phyloP scores from a whole-genome alignment of 345 rosid species.

The Populus alba region DNA sequence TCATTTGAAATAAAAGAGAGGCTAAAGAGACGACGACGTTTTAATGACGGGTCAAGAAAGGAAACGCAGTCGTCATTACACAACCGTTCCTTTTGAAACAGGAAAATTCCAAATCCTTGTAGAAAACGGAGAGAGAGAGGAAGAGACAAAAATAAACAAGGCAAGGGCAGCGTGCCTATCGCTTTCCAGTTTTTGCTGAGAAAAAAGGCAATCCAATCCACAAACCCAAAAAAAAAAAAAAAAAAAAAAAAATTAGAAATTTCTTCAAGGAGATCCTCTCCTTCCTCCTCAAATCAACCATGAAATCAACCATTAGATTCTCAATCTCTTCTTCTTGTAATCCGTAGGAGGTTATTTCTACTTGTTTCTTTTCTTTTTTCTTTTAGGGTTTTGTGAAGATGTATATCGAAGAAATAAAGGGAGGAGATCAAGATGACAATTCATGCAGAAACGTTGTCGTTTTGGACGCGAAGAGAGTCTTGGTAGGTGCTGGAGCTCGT shows the following conservation, averaged over 20 bases:
- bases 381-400: background rate
- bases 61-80: background rate
- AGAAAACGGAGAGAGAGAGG: background rate
- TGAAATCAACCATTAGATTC: background rate
- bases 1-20: background rate
- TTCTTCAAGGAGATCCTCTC: background rate
- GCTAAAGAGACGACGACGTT: background rate
- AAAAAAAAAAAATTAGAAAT: background rate
- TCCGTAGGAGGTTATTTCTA: background rate
- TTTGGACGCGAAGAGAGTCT: slow-evolving; percentile 46
- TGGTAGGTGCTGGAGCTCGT: slow-evolving; percentile 70
- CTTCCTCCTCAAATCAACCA: background rate
- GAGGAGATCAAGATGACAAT: slow-evolving; percentile 4
- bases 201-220: background rate
- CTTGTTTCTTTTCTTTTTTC: background rate
- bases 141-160: background rate
- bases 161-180: background rate
- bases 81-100: background rate
- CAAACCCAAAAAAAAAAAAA: background rate
- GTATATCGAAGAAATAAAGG: slow-evolving; percentile 9
- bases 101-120: background rate
- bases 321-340: background rate
- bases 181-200: slow-evolving; percentile 1
- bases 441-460: background rate
- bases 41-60: background rate